Evolutionary conservation across 2,329 filamentous ascomycete species (phyloP).

Genomic region (Talaromyces albobiverticillius): DNA sequence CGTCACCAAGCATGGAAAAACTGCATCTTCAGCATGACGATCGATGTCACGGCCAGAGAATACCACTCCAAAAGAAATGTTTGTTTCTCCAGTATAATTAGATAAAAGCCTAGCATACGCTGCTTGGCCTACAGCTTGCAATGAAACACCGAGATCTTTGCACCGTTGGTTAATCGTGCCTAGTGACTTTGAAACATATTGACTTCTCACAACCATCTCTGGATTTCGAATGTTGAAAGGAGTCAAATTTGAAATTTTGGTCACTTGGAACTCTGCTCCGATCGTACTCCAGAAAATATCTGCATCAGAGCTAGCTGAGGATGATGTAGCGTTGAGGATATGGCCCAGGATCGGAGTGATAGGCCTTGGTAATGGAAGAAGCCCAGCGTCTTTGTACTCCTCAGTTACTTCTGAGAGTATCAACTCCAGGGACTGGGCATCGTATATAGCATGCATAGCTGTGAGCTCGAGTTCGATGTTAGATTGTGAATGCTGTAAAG

Average conservation of each 20-base stretch:
- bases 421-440: conserved; percentile 68
- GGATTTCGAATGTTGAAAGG: conserved; percentile 49
- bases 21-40: conserved; percentile 56
- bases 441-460: conserved; percentile 81
- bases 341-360: conserved; percentile 44
- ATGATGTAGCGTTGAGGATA: conserved; percentile 40
- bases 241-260: conserved; percentile 73
- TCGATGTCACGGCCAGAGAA: conserved; percentile 68
- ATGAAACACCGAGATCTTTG: conserved; percentile 59
- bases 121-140: conserved; percentile 73
- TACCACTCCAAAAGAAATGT: conserved; percentile 75
- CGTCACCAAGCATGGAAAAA: conserved; percentile 80
- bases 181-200: conserved; percentile 40
- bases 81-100: conserved; percentile 71
- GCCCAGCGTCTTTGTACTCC: conserved; percentile 31
- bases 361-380: conserved; percentile 18
- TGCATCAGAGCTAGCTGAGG: conserved; percentile 21
- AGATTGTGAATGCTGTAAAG: conserved; percentile 39
- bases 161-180: conserved; percentile 56
- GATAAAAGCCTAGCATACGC: conserved; percentile 75
- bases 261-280: conserved; percentile 55
- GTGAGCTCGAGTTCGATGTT: conserved; percentile 46
- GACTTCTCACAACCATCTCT: conserved; percentile 34
- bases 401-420: conserved; percentile 61
- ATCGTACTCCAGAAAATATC: conserved; percentile 62